Base-by-base conservation (phyloP, 768 basidiomycete genomes). In the Macrolepiota fuliginosa region DNA sequence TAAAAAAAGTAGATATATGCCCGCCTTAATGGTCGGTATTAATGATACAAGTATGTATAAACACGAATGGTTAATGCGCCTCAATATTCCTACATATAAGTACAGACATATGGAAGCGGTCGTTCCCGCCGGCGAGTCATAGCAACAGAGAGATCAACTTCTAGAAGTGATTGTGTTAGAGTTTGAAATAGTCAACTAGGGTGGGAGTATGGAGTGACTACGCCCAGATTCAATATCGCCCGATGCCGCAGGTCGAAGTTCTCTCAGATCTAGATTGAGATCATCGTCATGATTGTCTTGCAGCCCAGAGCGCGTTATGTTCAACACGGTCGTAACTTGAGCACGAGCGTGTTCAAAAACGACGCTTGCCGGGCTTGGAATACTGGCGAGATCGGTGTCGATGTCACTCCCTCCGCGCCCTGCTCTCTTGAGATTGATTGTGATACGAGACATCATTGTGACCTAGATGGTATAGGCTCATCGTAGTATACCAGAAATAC, bases 391-490 rank as follows among this genome's bases (percentile, higher is more conserved):
- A 17, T 59, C 24, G 37, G 27, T 29, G 40, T 59, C 58, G 36
- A 59, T 45, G 29, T 59, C 58, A 27, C 66, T 54, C 42, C 66
- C 22, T n/a, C 72, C 68, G n/a, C 64, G 61, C 1, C 70, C 72
- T 11, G 70, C 71, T 69, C 80, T 82, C 71, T 74, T 82, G 15
- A 88, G 76, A 68, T 83, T 83, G 37, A 88, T 77, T 2, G 87
- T 87, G 47, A 89, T 88, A 7, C 87, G 80, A 3, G 85, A 87
- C 80, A 88, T 86, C 83, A 88, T 89, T 0, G 84, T 77, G 10
- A 88, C 84, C 71, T 81, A 37, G 25, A 15, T 22, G 37, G 29
- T n/a, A 42, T 51, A 24, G 25, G 5, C 15, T 45, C 19, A 22
- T 45, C n/a, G 19, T 45, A 45, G 10, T 19, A 45, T 19, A 45